Conservation (phyloP, 768 basidiomycete genomes). For the Rhizopogon vulgaris region DNA sequence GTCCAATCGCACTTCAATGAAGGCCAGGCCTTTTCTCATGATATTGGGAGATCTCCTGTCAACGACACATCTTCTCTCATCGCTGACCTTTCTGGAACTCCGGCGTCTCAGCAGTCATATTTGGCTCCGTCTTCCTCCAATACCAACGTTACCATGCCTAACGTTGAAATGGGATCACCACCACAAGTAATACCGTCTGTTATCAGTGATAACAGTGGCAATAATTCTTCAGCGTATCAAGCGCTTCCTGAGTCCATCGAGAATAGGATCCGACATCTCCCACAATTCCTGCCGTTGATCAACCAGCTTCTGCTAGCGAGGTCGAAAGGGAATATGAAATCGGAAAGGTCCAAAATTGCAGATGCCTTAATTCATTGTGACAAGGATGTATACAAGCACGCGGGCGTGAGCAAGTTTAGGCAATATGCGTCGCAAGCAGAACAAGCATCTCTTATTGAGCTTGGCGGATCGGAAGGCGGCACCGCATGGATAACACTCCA, state of each 20-base stretch:
- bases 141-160: not conserved
- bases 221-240: constrained; percentile 2
- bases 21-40: no score
- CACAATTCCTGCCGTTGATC: constrained; percentile 26
- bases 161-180: not conserved
- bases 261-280: constrained; percentile 4
- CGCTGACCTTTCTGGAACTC: not conserved
- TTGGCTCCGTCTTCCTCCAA: not conserved
- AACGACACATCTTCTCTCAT: not conserved
- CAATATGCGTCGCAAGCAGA: no score
- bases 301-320: constrained; percentile 16
- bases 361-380: constrained; percentile 24
- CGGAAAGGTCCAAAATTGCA: constrained; percentile 33
- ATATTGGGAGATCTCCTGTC: not conserved
- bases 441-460: constrained; percentile 18
- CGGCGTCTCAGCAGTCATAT: not conserved
- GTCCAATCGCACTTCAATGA: not conserved
- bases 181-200: not conserved
- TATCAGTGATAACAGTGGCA: constrained; percentile 1
- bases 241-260: constrained; percentile 1
- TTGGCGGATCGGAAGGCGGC: constrained; percentile 8
- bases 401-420: constrained; percentile 9
- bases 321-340: constrained; percentile 18
- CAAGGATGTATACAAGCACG: constrained; percentile 18
- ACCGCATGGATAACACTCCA: constrained; percentile 25